phyloP scores from a whole-genome alignment of 495 filamentous ascomycete species.

The Podospora comata region DNA sequence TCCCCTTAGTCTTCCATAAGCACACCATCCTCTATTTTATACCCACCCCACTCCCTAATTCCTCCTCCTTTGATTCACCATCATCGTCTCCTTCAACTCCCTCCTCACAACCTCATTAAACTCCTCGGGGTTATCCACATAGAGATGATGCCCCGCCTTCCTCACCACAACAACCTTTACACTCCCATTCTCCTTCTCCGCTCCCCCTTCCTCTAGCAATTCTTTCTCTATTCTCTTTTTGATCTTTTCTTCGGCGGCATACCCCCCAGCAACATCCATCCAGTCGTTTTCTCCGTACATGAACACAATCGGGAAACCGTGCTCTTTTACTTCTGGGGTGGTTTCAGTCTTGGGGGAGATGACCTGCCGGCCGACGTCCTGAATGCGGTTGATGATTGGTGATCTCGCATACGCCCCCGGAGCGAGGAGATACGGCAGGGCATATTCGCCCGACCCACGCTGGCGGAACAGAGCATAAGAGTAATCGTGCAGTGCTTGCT shows the following conservation, averaged over 20 bases:
- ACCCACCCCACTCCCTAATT: neutral
- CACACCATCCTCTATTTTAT: neutral
- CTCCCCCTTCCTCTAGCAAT: slow-evolving; percentile 63
- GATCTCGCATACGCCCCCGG: slow-evolving; percentile 89
- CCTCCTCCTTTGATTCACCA: slow-evolving; percentile 14
- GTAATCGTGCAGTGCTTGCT: slow-evolving; percentile 83
- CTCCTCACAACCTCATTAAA: slow-evolving; percentile 74
- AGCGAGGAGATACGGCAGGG: slow-evolving; percentile 84
- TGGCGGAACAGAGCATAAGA: slow-evolving; percentile 92
- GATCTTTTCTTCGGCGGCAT: slow-evolving; percentile 75
- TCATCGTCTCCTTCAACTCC: slow-evolving; percentile 71
- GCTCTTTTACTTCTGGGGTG: slow-evolving; percentile 51
- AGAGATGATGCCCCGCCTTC: slow-evolving; percentile 87
- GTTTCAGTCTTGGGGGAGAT: slow-evolving; percentile 39
- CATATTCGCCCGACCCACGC: slow-evolving; percentile 92
- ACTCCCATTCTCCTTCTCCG: slow-evolving; percentile 65
- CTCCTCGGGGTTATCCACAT: slow-evolving; percentile 84
- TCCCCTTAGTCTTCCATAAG: no score
- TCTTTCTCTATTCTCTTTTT: slow-evolving; percentile 60
- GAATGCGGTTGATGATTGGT: slow-evolving; percentile 81
- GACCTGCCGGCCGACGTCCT: slow-evolving; percentile 73
- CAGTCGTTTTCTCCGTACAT: slow-evolving; percentile 98
- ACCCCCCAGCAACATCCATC: slow-evolving; percentile 93
- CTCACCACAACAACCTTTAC: slow-evolving; percentile 82
- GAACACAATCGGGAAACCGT: slow-evolving; percentile 78